Evolutionary conservation across 805 yeast species (phyloP), one percentile per base, ranked within the genome.

Genomic region (Maudiozyma turicensis): DNA sequence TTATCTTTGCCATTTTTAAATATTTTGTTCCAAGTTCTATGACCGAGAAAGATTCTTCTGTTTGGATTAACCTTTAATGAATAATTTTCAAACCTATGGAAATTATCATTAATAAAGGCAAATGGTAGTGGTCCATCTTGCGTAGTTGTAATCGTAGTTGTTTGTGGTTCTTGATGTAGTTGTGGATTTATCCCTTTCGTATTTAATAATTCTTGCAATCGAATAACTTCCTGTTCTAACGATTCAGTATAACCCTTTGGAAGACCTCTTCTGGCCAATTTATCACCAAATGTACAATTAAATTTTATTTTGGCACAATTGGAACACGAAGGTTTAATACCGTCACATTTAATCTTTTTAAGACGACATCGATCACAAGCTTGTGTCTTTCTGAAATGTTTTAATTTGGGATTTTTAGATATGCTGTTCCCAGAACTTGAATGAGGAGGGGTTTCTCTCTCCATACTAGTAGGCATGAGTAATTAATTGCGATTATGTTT

Each of bases 331-430:
- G 65, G 65, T 31, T 74, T 58, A 49, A 77, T 75, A 1, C 93
- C 93, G 56, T 85, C 91, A 52, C 69, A 65, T 45, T 63, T 60
- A 6, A 63, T 61, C 48, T 65, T 65, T 47, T 65, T 65, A 30
- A 65, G 50, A 37, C 96, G 71, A 60, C 96, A 89, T 46, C 97
- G 69, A 63, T 85, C 93, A 66, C 95, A 85, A 2, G 93, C 93
- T 63, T 85, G 93, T 1, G 84, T 76, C 2, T 82, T 81, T 52
- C 91, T 44, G 43, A 47, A 52, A 28, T 32, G 14, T 15, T 38
- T 38, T 10, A 38, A 15, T 6, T 38, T 13, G 3, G 11, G 7
- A n/a, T 54, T 53, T 42, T 20, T 20, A 15, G 8, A 20, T 20
- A 20, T 20, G 26, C 4, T 20, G 26, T 20, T 20, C 26, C 26